phyloP scores from a whole-genome alignment of 2,329 filamentous ascomycete genomes.

The Akanthomyces uredinophilus region DNA sequence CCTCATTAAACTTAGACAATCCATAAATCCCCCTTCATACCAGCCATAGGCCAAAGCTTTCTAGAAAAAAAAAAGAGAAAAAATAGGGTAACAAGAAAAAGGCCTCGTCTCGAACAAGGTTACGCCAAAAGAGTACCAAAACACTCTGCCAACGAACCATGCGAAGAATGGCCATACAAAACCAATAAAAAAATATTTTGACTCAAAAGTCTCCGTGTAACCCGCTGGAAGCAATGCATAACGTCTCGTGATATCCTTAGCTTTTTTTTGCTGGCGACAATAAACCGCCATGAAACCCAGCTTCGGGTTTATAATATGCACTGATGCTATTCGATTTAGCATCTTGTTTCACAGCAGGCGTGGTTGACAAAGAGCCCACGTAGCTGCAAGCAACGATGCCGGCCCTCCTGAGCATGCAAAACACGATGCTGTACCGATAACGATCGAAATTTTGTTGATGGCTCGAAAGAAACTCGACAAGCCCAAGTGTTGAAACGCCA shows the following conservation, averaged over 20 bases:
- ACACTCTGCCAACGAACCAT: conserved; percentile 11
- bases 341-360: not conserved
- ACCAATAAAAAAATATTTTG: conserved; percentile 22
- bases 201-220: conserved; percentile 24
- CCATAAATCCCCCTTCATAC: conserved; percentile 18
- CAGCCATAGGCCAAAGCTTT: conserved; percentile 16
- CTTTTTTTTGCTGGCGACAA: conserved; percentile 24
- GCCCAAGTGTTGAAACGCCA: not conserved
- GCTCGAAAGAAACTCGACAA: not conserved
- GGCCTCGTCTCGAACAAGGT: not conserved
- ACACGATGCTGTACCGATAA: not conserved
- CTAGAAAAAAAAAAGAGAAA: conserved; percentile 17
- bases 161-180: conserved; percentile 18
- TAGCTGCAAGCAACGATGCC: not conserved
- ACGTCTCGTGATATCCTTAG: conserved; percentile 28
- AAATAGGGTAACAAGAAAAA: conserved; percentile 15
- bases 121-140: conserved; percentile 16
- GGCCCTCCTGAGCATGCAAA: not conserved
- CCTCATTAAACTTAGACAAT: conserved; percentile 21
- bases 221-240: conserved; percentile 36
- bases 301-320: conserved; percentile 7
- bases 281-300: conserved; percentile 1
- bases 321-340: not conserved
- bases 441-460: not conserved
- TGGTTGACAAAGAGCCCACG: not conserved